Base-by-base conservation (phyloP, 2,329 filamentous ascomycete genomes). In the Scedosporium boydii region DNA sequence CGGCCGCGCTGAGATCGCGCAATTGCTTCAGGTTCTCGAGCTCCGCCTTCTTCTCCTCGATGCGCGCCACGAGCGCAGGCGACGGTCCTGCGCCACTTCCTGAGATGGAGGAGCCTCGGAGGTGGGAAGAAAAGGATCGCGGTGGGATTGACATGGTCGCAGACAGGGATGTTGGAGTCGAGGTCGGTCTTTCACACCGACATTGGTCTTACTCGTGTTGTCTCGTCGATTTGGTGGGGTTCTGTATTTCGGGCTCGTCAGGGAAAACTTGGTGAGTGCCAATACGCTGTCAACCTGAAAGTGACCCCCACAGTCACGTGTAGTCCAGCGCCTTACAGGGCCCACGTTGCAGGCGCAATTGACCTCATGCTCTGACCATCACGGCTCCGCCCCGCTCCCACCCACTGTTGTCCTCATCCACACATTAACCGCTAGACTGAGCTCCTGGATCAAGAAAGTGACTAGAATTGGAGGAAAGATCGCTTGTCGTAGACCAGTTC, bases 1-100 rank as follows among this genome's bases (percentile, higher is more conserved):
- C 81, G 1, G 87, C 89, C 23, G 87, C 89, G 68, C 89, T 93
- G 56, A 96, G 80, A 69, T 92, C 88, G 67, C 89, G 84, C 60
- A 96, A 77, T 72, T 95, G 87, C 70, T 85, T 88, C 63, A 95
- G 79, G 69, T 87, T 90, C 68, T 92, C 88, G 5, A 96, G 81
- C 73, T 96, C 91, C 61, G 87, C 85, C 74, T 89, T 91, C 79
- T 96, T 96, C 77, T 95, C 90, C 66, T 89, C 86, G 71, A 96
- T 91, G 66, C 90, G 87, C 55, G 88, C 85, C 60, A 89, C 77
- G 16, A 95, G 79, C 27, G 85, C 83, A 1, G 89, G 84, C 1
- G 89, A 89, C 73, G 90, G 87, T 58, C 85, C 82, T 60, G 79
- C 77, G 29, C 76, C 73, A 14, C 60, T 53, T 9, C 60, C 60